Evolutionary conservation across 106 monocot genomes (phyloP), one percentile per base, ranked within the genome.

Genomic region (Acorus gramineus): DNA sequence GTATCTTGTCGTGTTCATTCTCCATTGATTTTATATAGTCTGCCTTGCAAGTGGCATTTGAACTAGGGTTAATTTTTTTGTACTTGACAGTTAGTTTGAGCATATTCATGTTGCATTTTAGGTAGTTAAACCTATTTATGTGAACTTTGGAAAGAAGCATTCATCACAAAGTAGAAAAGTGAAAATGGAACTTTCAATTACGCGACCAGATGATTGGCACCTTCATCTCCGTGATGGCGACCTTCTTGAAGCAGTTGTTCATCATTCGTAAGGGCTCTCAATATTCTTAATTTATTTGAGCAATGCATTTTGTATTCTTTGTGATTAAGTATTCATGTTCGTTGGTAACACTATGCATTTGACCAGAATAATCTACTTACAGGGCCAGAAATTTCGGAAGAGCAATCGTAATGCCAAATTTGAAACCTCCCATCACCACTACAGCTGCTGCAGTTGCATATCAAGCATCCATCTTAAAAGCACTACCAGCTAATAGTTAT

Each of bases 361-460:
- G 28, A 28, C 28, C 28, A 28, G 1, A 28, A 28, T 28, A 28
- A 28, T 59, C 56, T 46, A 56, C 6, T 11, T 74, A 57, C 65
- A 94, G 90, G 54, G 95, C 85, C 4, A 69, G 53, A 8, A 60
- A 82, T 66, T 96, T 84, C 56, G 78, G 82, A 50, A 84, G 90
- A 69, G 90, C 90, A 47, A 96, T 96, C 44, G 78, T 96, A 52
- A 96, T 96, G 95, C 95, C 95, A 48, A 96, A 96, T 52, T 62
- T 96, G 58, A 90, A 77, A 68, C 95, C 95, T 64, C 90, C 95
- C 0, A 72, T 96, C 56, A 90, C 90, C 42, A 87, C 84, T 50
- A 85, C 90, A 5, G 80, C 79, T 10, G 70, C 77, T 1, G 90
- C 95, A 6, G 59, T 85, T 64, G 79, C 78, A 14, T 96, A 96